Percentiles rank a stretch among this genome's conserved stretches.
phyloP scores from a whole-genome alignment of 2,329 filamentous ascomycete species.

The Colletotrichum kahawae region DNA sequence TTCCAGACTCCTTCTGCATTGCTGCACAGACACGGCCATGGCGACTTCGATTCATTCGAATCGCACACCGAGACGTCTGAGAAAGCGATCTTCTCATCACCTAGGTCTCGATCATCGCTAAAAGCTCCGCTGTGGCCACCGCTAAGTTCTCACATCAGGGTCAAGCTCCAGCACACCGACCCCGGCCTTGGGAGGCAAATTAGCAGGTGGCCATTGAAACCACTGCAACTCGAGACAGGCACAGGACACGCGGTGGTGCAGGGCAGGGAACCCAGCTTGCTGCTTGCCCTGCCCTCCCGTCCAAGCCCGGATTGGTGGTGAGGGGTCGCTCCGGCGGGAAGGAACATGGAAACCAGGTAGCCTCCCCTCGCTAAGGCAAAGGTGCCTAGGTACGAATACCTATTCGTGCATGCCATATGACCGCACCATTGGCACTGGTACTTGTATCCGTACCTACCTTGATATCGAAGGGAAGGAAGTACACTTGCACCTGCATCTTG shows the following conservation, averaged over 20 bases:
- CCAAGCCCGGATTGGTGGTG: neutral
- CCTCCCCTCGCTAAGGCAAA: neutral
- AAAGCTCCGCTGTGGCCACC: neutral
- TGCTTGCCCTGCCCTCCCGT: neutral
- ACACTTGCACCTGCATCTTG: neutral
- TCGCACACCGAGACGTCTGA: neutral
- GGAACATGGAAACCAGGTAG: neutral
- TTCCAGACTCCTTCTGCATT: neutral
- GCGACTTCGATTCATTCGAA: neutral
- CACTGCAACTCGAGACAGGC: neutral
- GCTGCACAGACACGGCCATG: slow-evolving; percentile 1
- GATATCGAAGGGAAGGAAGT: neutral
- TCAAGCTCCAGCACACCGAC: neutral
- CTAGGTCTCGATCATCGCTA: neutral
- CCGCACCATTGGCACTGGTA: neutral
- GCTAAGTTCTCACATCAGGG: neutral
- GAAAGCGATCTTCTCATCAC: neutral
- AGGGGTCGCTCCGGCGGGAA: neutral
- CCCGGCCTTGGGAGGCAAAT: neutral
- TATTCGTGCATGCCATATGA: too few relatives aligned
- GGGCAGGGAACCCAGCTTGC: neutral
- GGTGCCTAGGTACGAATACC: neutral
- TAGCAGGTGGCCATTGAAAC: neutral
- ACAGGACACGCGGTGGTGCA: neutral
- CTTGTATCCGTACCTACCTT: neutral